Percentiles rank a stretch among this genome's conserved stretches.
phyloP scores from a whole-genome alignment of 129 eudicot genomes.

The Saposhnikovia divaricata region DNA sequence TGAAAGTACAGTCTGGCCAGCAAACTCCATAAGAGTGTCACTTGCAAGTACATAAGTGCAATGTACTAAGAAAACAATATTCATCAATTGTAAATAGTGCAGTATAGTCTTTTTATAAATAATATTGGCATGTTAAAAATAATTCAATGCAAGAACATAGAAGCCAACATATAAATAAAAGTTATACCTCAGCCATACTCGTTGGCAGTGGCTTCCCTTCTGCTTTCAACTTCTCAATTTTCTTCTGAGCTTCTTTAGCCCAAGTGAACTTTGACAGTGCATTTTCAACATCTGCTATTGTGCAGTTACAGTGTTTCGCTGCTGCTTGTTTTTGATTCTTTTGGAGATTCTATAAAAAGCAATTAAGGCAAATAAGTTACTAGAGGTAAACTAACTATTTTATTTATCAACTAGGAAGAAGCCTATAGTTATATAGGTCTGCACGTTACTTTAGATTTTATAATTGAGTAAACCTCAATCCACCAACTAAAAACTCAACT shows the following conservation, averaged over 20 bases:
- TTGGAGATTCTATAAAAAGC: conserved; percentile 52
- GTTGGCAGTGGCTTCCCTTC: conserved; percentile 96
- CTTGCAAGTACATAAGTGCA: not conserved
- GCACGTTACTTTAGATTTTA: not conserved
- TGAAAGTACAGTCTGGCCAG: not conserved
- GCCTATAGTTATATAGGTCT: not conserved
- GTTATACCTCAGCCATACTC: conserved; percentile 72
- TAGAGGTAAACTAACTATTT: not conserved
- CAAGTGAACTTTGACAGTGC: conserved; percentile 74
- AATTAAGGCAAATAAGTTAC: not conserved
- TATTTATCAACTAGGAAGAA: not conserved
- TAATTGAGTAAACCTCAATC: not conserved
- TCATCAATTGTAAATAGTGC: not conserved
- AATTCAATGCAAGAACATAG: not conserved
- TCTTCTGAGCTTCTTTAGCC: conserved; percentile 88
- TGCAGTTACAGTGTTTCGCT: conserved; percentile 76
- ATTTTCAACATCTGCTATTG: conserved; percentile 70
- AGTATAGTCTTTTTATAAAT: not conserved
- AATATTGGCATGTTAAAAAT: not conserved
- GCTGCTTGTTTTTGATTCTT: conserved; percentile 77
- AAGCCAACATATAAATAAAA: not conserved
- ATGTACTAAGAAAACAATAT: not conserved
- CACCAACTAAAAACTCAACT: not conserved
- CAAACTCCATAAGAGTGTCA: not conserved
- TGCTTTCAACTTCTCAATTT: conserved; percentile 62